A percentile compares a stretch with the other conserved stretches of the same genome.
phyloP scores from a whole-genome alignment of 306 rosid species.

The Lablab purpureus region DNA sequence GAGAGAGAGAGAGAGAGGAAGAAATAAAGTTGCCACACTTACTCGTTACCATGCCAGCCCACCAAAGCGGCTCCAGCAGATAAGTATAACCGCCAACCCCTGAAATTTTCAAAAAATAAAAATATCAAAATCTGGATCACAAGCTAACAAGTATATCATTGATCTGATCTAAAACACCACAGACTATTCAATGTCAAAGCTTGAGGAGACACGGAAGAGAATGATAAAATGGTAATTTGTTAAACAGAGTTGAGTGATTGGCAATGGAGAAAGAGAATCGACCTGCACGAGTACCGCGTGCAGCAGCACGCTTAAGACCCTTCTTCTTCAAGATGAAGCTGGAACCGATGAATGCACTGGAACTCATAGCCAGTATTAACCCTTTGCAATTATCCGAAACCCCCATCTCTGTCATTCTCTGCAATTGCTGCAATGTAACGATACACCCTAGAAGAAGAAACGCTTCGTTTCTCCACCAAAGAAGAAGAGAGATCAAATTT shows the following conservation, averaged over 20 bases:
- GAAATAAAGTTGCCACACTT: conserved; percentile 46
- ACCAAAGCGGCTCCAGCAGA: conserved; percentile 94
- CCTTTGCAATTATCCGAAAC: conserved; percentile 78
- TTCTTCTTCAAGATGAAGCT: conserved; percentile 97
- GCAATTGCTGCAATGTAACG: conserved; percentile 8
- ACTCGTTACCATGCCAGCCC: conserved; percentile 98
- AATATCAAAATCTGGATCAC: conserved; percentile 7
- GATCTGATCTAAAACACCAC: conserved; percentile 34
- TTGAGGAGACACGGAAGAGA: background rate
- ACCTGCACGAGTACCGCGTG: conserved; percentile 89
- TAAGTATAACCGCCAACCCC: conserved; percentile 93
- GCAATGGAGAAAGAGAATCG: background rate
- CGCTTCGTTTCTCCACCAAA: conserved; percentile 51
- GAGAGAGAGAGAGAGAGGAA: conserved; percentile 30
- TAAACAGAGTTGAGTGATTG: background rate
- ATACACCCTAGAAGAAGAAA: background rate
- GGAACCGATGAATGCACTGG: conserved; percentile 86
- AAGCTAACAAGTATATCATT: background rate
- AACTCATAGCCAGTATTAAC: conserved; percentile 73
- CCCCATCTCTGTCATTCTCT: conserved; percentile 53
- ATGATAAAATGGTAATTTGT: background rate
- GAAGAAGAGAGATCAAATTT: background rate
- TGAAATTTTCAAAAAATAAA: conserved; percentile 46
- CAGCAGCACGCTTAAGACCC: conserved; percentile 88
- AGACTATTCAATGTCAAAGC: background rate